A percentile compares a stretch with the other conserved stretches of the same genome.
Evolutionary conservation across 2,329 filamentous ascomycete species (phyloP).

Genomic region (Ceratocystis colombiana): DNA sequence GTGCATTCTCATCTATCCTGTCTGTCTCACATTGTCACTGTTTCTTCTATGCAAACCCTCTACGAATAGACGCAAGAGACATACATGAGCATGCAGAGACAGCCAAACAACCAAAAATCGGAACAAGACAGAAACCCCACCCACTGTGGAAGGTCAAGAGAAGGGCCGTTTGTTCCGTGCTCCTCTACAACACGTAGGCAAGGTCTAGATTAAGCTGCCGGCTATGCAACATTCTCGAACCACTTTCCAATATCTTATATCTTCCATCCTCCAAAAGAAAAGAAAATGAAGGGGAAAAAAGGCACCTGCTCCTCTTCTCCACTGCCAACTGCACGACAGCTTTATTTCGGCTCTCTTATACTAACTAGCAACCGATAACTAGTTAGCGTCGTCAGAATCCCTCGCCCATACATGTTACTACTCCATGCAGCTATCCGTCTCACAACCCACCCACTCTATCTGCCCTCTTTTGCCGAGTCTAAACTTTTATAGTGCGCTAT

Average conservation of each 20-base stretch:
- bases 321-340: not conserved
- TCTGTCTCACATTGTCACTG: not conserved
- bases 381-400: not conserved
- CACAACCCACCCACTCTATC: not conserved
- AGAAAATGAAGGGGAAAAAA: not conserved
- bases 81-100: not conserved
- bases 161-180: no score
- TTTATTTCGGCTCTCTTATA: not conserved
- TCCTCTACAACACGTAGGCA: no score
- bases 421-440: not conserved
- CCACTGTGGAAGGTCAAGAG: no score
- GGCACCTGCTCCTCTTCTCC: not conserved
- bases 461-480: conserved; percentile 4
- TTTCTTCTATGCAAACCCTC: not conserved
- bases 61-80: not conserved
- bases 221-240: not conserved
- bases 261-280: not conserved
- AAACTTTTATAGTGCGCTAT: not conserved
- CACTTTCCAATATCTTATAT: not conserved
- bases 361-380: not conserved
- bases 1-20: not conserved
- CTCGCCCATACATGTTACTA: not conserved
- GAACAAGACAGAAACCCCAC: not conserved
- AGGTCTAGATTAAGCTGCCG: not conserved
- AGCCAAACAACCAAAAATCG: not conserved